Conservation (phyloP, 2,329 filamentous ascomycete species). For the Teratosphaeria viscida region DNA sequence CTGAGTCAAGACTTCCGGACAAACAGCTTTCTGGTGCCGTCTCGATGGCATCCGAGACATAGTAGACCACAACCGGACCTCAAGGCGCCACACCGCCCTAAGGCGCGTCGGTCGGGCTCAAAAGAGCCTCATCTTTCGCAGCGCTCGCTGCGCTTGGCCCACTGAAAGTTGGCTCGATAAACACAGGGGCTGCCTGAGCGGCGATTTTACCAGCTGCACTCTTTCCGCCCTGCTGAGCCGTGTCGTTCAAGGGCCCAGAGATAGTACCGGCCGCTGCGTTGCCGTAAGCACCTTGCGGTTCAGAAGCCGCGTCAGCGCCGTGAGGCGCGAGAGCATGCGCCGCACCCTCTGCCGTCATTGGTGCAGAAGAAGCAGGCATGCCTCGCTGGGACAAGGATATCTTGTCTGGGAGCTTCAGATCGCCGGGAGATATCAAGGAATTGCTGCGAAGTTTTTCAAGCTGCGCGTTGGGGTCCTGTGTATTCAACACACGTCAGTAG, state of each 20-base stretch:
- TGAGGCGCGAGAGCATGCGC: neutral
- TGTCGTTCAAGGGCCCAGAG: neutral
- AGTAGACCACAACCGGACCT: neutral
- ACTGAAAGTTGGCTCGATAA: slow-evolving; percentile 2
- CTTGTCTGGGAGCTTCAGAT: slow-evolving; percentile 19
- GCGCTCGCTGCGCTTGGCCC: neutral
- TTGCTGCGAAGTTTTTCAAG: slow-evolving; percentile 38
- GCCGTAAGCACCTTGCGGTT: neutral
- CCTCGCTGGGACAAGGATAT: slow-evolving; percentile 18
- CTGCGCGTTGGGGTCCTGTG: slow-evolving; percentile 36
- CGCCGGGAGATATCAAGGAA: slow-evolving; percentile 27
- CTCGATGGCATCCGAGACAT: neutral
- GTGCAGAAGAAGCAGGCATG: slow-evolving; percentile 22
- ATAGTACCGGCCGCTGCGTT: neutral
- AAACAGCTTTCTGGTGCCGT: neutral
- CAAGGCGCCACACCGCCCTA: neutral
- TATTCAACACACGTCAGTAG: neutral
- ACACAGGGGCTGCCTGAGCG: neutral
- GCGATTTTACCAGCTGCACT: neutral
- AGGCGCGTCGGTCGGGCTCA: neutral
- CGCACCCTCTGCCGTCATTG: slow-evolving; percentile 11
- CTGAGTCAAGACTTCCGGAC: neutral
- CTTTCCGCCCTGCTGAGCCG: neutral
- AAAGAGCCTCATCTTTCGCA: neutral
- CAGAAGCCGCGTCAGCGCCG: neutral